Conservation (phyloP, 306 rosid species). For the Hippophae gyantsensis region DNA sequence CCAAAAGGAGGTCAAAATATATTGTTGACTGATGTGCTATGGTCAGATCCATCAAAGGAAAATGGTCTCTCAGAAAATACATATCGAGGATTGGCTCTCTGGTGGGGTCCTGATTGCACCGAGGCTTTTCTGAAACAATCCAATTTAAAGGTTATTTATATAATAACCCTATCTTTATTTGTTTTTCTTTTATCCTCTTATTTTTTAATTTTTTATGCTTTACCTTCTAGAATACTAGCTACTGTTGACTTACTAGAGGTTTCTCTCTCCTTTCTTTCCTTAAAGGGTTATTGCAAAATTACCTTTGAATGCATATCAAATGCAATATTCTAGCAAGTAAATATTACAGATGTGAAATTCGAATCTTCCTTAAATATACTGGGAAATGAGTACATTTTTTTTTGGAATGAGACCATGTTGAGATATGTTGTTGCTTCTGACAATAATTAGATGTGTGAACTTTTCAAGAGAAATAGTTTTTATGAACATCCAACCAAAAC, state of each 20-base stretch:
- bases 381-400: not conserved
- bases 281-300: too few relatives aligned
- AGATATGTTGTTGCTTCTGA: slow-evolving; percentile 7
- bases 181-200: not conserved
- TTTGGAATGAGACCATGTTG: not conserved
- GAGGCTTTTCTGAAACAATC: slow-evolving; percentile 62
- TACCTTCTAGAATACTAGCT: not conserved
- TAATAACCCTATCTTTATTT: not conserved
- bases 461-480: slow-evolving; percentile 7
- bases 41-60: slow-evolving; percentile 75
- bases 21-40: slow-evolving; percentile 63
- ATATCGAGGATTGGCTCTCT: slow-evolving; percentile 50
- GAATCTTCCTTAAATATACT: not conserved
- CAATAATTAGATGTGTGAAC: not conserved
- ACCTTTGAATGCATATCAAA: not conserved
- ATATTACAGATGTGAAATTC: not conserved
- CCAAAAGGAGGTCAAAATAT: slow-evolving; percentile 56
- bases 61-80: slow-evolving; percentile 60
- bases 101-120: slow-evolving; percentile 92
- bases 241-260: not conserved
- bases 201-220: not conserved
- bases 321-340: not conserved
- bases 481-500: slow-evolving; percentile 1
- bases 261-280: not conserved
- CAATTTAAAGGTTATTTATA: slow-evolving; percentile 58